A percentile compares a stretch with the other conserved stretches of the same genome.
phyloP scores from a whole-genome alignment of 352 stramenopile species.

The Proteromonas lacertae region DNA sequence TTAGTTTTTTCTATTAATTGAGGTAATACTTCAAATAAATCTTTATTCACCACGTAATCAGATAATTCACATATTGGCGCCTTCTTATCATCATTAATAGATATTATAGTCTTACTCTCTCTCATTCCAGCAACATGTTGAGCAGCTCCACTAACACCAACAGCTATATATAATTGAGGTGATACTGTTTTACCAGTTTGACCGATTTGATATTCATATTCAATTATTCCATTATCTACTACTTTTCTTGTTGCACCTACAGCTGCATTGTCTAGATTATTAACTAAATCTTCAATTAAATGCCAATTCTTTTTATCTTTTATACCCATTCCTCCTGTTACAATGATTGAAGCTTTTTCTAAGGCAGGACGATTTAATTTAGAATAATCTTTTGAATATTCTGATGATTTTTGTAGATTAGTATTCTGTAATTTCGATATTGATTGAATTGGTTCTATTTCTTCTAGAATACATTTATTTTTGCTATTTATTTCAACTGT shows the following conservation, averaged over 20 bases:
- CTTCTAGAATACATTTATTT: too few species aligned
- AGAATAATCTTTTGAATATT: too few species aligned
- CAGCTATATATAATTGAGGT: slow-evolving; percentile 76
- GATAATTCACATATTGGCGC: slow-evolving; percentile 93
- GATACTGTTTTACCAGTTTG: slow-evolving; percentile 95
- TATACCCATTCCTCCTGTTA: slow-evolving; percentile 72
- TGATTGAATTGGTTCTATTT: too few species aligned
- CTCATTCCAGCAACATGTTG: slow-evolving; percentile 99
- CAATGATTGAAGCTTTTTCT: slow-evolving; percentile 52
- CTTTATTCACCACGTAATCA: slow-evolving; percentile 87
- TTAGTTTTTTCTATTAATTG: slow-evolving; percentile 87
- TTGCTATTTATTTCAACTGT: too few species aligned
- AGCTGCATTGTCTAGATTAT: slow-evolving; percentile 81
- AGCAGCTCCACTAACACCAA: slow-evolving; percentile 88
- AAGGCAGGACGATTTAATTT: slow-evolving; percentile 79
- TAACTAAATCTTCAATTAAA: slow-evolving; percentile 76
- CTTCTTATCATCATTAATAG: slow-evolving; percentile 97
- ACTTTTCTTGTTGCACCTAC: slow-evolving; percentile 81
- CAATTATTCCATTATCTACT: slow-evolving; percentile 84
- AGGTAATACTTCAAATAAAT: slow-evolving; percentile 82
- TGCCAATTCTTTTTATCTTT: slow-evolving; percentile 90
- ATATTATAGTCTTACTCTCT: slow-evolving; percentile 94
- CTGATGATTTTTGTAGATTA: too few species aligned
- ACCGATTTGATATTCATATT: slow-evolving; percentile 92
- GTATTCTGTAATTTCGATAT: too few species aligned